A percentile compares a stretch with the other conserved stretches of the same genome.
Conservation (phyloP, 371 early-diverging fungal species). For the Phascolomyces articulosus region DNA sequence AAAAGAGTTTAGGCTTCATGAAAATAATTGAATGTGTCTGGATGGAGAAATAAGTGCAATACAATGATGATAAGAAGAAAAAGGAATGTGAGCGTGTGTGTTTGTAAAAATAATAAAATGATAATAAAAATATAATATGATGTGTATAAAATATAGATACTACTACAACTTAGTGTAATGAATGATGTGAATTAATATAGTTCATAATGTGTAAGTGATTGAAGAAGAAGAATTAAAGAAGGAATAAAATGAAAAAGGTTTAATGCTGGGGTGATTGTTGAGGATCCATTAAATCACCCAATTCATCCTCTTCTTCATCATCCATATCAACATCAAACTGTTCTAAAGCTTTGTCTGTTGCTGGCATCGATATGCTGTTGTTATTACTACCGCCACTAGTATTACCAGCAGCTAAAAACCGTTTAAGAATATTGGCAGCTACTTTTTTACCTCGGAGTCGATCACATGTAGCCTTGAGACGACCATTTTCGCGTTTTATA, state of each 20-base stretch:
- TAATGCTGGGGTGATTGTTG: background rate
- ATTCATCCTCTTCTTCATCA: constrained; percentile 14
- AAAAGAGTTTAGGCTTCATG: no score
- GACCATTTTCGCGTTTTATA: constrained; percentile 48
- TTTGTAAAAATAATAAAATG: background rate
- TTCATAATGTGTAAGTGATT: background rate
- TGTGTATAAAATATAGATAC: no score
- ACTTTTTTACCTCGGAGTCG: constrained; percentile 57
- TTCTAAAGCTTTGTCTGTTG: constrained; percentile 4
- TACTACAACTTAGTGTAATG: background rate
- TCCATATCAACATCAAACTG: constrained; percentile 5
- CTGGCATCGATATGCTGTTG: no score
- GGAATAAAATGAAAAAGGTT: no score
- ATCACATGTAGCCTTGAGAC: constrained; percentile 51
- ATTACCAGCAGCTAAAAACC: constrained; percentile 19
- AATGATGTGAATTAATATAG: background rate
- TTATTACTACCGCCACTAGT: background rate
- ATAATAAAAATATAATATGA: background rate
- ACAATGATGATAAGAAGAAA: background rate
- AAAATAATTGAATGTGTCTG: no score
- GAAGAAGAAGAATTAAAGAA: no score
- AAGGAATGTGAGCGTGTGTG: background rate
- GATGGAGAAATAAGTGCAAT: no score
- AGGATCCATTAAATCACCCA: background rate
- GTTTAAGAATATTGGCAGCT: constrained; percentile 59